Conservation (phyloP, 2,329 filamentous ascomycete species). For the Trichoderma afroharzianum region DNA sequence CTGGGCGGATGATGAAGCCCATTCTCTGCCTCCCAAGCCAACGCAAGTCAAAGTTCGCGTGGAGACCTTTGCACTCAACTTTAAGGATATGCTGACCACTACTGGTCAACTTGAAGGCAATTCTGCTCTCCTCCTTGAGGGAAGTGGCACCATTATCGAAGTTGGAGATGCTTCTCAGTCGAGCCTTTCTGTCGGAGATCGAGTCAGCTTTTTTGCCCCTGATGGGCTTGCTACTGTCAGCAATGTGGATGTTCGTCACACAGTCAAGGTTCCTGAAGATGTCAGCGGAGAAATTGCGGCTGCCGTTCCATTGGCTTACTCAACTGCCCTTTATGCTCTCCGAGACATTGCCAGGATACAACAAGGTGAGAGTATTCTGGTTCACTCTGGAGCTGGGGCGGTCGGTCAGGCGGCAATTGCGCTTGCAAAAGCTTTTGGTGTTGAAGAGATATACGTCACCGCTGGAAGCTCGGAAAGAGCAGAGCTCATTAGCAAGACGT, state of each 20-base stretch:
- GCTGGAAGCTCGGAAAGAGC: conserved; percentile 28
- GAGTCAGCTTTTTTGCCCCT: conserved; percentile 11
- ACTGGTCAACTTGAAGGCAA: conserved; percentile 3
- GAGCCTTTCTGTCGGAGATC: conserved; percentile 4
- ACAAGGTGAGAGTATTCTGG: conserved; percentile 23
- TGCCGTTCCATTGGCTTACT: conserved; percentile 9
- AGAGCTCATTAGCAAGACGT: conserved; percentile 24
- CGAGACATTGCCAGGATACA: conserved; percentile 26
- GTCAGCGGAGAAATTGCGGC: background rate
- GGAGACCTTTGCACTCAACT: conserved; percentile 10
- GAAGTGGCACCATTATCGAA: conserved; percentile 2
- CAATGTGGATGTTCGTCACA: conserved; percentile 2
- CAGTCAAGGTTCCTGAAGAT: background rate
- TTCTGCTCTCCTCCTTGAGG: conserved; percentile 3
- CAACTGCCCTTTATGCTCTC: conserved; percentile 20
- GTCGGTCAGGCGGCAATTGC: conserved; percentile 23
- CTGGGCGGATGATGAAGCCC: conserved; percentile 5
- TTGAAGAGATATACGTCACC: conserved; percentile 28
- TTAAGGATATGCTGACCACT: conserved; percentile 7
- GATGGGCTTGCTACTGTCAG: conserved; percentile 12
- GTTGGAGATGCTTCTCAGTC: conserved; percentile 1
- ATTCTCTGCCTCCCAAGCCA: background rate
- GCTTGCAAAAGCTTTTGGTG: conserved; percentile 18
- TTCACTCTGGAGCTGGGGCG: conserved; percentile 24
- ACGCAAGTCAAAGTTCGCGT: conserved; percentile 6